Conservation (phyloP, 331 rosid species). For the Malus hybrid region DNA sequence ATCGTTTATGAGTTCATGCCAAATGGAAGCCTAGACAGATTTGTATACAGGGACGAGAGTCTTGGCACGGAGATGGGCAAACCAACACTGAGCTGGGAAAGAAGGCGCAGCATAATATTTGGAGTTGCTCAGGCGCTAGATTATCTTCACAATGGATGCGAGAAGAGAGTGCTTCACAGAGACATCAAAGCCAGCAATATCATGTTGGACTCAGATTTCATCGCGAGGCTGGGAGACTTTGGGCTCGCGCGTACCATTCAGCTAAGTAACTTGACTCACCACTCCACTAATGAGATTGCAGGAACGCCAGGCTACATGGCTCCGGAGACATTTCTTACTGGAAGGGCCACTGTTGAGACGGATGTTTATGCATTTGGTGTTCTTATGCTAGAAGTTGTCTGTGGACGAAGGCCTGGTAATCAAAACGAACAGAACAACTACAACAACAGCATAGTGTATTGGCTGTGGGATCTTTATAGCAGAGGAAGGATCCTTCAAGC, state of each 20-base stretch:
- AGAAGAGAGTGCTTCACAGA: conserved; percentile 60
- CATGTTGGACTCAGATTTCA: conserved; percentile 56
- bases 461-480: conserved; percentile 62
- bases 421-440: conserved; percentile 29
- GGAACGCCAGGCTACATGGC: conserved; percentile 92
- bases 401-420: conserved; percentile 59
- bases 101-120: conserved; percentile 30
- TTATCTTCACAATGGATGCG: conserved; percentile 68
- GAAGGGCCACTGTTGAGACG: conserved; percentile 61
- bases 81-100: conserved; percentile 35
- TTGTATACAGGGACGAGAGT: conserved; percentile 27
- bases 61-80: background rate
- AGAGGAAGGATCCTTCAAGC: conserved; percentile 30
- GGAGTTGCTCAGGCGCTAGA: conserved; percentile 73
- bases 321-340: conserved; percentile 52
- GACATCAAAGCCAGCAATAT: conserved; percentile 74
- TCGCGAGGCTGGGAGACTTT: conserved; percentile 62
- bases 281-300: conserved; percentile 65
- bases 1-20: conserved; percentile 78
- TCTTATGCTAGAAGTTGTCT: conserved; percentile 53
- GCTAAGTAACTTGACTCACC: conserved; percentile 50
- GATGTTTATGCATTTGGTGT: conserved; percentile 78
- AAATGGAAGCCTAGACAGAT: conserved; percentile 58
- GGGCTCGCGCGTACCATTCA: conserved; percentile 66
- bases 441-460: conserved; percentile 44